A percentile compares a stretch with the other conserved stretches of the same genome.
Conservation (phyloP, 306 rosid genomes). For the Rosa chinensis region DNA sequence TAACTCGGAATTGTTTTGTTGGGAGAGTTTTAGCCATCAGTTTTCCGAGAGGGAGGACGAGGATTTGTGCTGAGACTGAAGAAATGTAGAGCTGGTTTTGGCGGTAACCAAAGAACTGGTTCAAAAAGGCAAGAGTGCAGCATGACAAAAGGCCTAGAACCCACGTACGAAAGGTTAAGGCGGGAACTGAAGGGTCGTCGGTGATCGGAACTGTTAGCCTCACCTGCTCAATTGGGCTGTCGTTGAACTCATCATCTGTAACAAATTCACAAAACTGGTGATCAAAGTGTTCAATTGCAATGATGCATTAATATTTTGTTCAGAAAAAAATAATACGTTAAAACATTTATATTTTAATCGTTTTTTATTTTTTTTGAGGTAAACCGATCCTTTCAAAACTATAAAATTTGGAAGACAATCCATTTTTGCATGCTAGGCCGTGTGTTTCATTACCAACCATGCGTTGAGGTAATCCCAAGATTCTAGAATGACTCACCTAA, state of each 20-base stretch:
- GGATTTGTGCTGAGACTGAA: constrained; percentile 33
- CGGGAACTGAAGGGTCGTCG: constrained; percentile 34
- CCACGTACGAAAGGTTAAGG: constrained; percentile 44
- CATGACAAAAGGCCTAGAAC: constrained; percentile 28
- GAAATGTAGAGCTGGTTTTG: constrained; percentile 25
- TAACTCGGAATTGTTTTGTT: background rate
- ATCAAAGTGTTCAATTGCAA: background rate
- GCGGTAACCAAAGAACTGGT: constrained; percentile 39
- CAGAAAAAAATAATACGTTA: too few species aligned
- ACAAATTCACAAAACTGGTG: background rate
- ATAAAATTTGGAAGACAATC: too few species aligned
- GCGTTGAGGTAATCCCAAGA: too few species aligned
- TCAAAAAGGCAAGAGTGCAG: constrained; percentile 26
- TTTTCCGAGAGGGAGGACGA: constrained; percentile 36
- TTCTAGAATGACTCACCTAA: too few species aligned
- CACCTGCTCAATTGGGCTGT: constrained; percentile 40
- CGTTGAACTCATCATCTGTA: constrained; percentile 31
- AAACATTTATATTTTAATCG: too few species aligned
- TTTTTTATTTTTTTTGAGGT: too few species aligned
- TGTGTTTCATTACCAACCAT: too few species aligned
- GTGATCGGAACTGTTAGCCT: constrained; percentile 40
- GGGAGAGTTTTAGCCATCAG: constrained; percentile 42
- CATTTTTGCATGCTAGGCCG: too few species aligned
- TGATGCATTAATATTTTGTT: too few species aligned
- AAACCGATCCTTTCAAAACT: too few species aligned